These are phyloP conservation scores for Aquilaria agallochum DNA, from an alignment of 441 rosid genomes.

Conservation along the genomic window DNA sequence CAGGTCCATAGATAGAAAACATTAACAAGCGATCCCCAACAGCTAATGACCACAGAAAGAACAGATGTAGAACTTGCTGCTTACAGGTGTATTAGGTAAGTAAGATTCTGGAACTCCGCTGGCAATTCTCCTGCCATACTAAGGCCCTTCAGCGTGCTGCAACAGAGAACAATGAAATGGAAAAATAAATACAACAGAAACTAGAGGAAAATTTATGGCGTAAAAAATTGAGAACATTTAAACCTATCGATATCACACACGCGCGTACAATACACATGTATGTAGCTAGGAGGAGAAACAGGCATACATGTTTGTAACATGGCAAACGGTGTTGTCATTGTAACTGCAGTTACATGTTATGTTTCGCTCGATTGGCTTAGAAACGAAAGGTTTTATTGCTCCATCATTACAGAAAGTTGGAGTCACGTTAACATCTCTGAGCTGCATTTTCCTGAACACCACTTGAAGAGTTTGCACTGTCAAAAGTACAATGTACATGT, in stretches of 20 bases:
- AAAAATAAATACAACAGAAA: neutral
- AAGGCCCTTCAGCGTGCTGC: slow-evolving; percentile 47
- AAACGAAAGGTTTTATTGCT: slow-evolving; percentile 22
- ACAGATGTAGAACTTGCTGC: slow-evolving; percentile 14
- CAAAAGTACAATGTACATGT: neutral
- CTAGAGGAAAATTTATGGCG: neutral
- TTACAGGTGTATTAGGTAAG: slow-evolving; percentile 49
- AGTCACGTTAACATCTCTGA: slow-evolving; percentile 26
- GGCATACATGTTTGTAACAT: slow-evolving; percentile 55
- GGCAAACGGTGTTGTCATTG: slow-evolving; percentile 33
- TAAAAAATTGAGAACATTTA: neutral
- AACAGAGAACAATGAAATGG: neutral
- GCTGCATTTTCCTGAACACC: slow-evolving; percentile 36
- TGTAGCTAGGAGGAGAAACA: neutral
- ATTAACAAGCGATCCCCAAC: neutral
- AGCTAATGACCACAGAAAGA: neutral
- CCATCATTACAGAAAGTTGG: slow-evolving; percentile 37
- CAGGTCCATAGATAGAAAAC: too few species aligned
- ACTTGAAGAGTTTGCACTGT: slow-evolving; percentile 56
- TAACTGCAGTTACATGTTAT: slow-evolving; percentile 49
- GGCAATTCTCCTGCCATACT: slow-evolving; percentile 63
- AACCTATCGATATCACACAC: neutral
- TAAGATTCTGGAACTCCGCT: slow-evolving; percentile 56
- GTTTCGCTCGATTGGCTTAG: slow-evolving; percentile 4
- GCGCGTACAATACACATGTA: neutral